A percentile compares a stretch with the other conserved stretches of the same genome.
phyloP scores from a whole-genome alignment of 2,329 filamentous ascomycete species.

The Fusarium citri region DNA sequence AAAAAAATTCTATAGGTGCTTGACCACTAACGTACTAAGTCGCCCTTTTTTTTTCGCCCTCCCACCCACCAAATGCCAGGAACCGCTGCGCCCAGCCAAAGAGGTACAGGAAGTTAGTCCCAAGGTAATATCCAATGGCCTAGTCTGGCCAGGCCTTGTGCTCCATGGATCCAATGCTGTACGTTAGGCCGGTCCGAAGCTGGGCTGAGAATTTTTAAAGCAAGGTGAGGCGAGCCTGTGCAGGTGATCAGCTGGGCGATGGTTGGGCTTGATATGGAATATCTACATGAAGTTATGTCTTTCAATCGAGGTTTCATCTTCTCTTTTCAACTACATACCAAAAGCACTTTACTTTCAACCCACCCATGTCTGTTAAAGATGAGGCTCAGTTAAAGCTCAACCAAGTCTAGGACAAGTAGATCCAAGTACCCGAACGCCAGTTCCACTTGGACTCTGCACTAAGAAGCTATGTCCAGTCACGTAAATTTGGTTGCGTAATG shows the following conservation, averaged over 20 bases:
- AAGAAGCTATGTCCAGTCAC: slow-evolving; percentile 27
- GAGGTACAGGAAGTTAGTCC: background rate
- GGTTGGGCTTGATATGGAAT: background rate
- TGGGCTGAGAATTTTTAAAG: background rate
- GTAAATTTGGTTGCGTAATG: slow-evolving; percentile 36
- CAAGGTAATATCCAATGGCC: slow-evolving; percentile 13
- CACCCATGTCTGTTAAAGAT: slow-evolving; percentile 6
- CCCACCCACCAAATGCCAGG: slow-evolving; percentile 13
- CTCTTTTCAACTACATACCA: background rate
- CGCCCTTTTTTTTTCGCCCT: slow-evolving; percentile 5
- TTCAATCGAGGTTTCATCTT: background rate
- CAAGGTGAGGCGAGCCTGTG: background rate
- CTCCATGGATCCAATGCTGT: slow-evolving; percentile 7
- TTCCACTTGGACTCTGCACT: slow-evolving; percentile 26
- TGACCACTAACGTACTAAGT: slow-evolving; percentile 20
- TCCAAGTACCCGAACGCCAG: slow-evolving; percentile 30
- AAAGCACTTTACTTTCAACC: background rate
- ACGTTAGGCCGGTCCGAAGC: slow-evolving; percentile 22
- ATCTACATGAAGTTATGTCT: background rate
- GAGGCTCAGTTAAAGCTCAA: slow-evolving; percentile 28
- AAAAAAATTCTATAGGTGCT: slow-evolving; percentile 26
- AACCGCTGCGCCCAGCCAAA: slow-evolving; percentile 14
- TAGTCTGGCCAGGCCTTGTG: slow-evolving; percentile 11
- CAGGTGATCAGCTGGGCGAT: background rate
- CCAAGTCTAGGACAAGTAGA: slow-evolving; percentile 32